Base-by-base conservation (phyloP, 306 rosid species). In the Castanopsis chinensis region DNA sequence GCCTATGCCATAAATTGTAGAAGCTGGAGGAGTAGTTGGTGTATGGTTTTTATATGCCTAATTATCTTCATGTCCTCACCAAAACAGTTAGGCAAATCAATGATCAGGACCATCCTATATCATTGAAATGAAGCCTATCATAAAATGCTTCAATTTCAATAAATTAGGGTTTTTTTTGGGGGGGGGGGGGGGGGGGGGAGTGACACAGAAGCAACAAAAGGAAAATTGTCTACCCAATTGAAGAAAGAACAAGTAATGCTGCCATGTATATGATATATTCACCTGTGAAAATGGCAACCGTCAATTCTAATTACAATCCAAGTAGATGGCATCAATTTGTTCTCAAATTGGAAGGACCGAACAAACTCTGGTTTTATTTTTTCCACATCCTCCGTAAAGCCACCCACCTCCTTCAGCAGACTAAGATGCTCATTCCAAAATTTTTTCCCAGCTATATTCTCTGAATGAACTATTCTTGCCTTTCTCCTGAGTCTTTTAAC, bases 231-330 rank as follows among this genome's bases (percentile, higher is more conserved):
- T 15, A 17, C 28, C 65, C 43, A 73, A 72, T 27, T 19, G 57
- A 25, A 6, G 53, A 20, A 55, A 67, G 19, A 5, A 13, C 37
- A n/a, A 57, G 55, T 45, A 55, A 15, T 3, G 30, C 51, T 74
- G 58, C 37, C 33, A 71, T 8, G 15, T 8, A 14, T 64, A 1
- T 3, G 63, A 57, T 21, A 67, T 56, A 60, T 41, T 57, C 78
- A 87, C 87, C 83, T 89, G 80, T 94, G 97, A 87, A 94, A 92
- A 79, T 89, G 97, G 80, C 97, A 94, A 20, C 97, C 97, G 80
- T 92, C 97, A 69, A 94, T 71, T 84, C 97, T 79, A 82, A 91
- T 81, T 8, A 86, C 92, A 61, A 91, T 80, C 93, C 98, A 94
- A 10, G 97, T 91, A 43, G 82, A 86, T 2, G 89, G 97, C 88